Conservation (phyloP, 106 monocot species). For the Dioscorea zingiberensis region DNA sequence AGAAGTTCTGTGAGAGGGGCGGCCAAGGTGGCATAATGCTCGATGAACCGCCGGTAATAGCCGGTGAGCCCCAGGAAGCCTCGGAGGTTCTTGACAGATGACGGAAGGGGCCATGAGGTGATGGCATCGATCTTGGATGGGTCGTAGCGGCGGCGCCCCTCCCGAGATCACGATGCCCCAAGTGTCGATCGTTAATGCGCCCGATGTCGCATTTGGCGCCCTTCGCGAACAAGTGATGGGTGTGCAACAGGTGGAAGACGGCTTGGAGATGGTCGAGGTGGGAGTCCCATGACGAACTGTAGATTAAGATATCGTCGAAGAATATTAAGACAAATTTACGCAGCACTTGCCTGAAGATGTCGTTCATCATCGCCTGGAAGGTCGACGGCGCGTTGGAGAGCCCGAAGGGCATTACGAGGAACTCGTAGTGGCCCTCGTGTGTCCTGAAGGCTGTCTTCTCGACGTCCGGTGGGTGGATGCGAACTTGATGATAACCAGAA, state of each 20-base stretch:
- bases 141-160: not conserved
- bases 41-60: constrained; percentile 4
- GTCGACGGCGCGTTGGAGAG: too few relatives aligned
- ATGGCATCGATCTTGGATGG: constrained; percentile 2
- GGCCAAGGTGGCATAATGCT: not conserved
- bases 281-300: too few relatives aligned
- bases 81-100: not conserved
- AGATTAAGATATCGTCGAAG: too few relatives aligned
- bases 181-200: not conserved
- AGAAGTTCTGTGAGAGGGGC: constrained; percentile 4
- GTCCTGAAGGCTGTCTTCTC: not conserved
- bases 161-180: not conserved
- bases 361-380: too few relatives aligned
- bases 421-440: not conserved
- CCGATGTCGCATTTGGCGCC: too few relatives aligned
- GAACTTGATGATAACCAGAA: not conserved
- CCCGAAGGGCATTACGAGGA: not conserved
- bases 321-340: too few relatives aligned
- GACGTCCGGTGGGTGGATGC: not conserved
- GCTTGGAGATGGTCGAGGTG: too few relatives aligned
- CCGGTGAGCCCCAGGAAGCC: constrained; percentile 16
- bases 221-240: too few relatives aligned
- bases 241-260: too few relatives aligned
- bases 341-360: too few relatives aligned
- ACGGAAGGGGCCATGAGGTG: not conserved